These are phyloP conservation scores for Petunia axillaris DNA, from an alignment of 257 asterid genomes.

Conservation along the genomic window DNA sequence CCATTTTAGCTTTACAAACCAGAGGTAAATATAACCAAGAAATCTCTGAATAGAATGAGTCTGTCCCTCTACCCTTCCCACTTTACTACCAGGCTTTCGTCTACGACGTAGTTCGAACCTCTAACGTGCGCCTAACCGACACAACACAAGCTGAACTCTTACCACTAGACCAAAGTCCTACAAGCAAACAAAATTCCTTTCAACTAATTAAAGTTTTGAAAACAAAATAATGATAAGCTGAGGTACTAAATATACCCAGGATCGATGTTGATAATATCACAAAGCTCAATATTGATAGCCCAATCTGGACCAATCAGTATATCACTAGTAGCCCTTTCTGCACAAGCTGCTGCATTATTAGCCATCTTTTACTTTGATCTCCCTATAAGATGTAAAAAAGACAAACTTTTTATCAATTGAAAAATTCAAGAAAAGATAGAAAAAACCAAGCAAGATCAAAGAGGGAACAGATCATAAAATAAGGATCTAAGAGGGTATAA, in stretches of 20 bases:
- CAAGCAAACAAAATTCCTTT: not conserved
- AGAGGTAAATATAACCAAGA: not conserved
- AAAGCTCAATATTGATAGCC: conserved; percentile 94
- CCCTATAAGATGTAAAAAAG: conserved; percentile 6
- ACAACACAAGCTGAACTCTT: no score
- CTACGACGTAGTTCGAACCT: no score
- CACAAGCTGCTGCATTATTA: conserved; percentile 73
- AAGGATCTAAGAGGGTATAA: not conserved
- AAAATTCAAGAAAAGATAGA: conserved; percentile 24
- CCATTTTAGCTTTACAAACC: not conserved
- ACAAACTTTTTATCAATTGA: not conserved
- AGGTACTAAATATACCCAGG: conserved; percentile 60
- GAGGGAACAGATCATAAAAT: not conserved
- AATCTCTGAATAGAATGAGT: not conserved
- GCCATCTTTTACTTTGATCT: conserved; percentile 59
- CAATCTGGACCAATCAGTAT: conserved; percentile 95
- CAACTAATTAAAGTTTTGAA: not conserved
- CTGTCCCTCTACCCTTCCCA: no score
- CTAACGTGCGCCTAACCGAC: no score
- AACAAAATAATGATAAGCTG: not conserved
- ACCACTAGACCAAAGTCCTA: not conserved
- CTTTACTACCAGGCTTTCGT: not conserved
- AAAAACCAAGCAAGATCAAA: not conserved
- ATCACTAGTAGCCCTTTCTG: conserved; percentile 98
- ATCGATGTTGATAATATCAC: conserved; percentile 76